These are phyloP conservation scores for Xenosphaeropsis pyriputrescens DNA, from an alignment of 2,329 filamentous ascomycete genomes.

Conservation along the genomic window DNA sequence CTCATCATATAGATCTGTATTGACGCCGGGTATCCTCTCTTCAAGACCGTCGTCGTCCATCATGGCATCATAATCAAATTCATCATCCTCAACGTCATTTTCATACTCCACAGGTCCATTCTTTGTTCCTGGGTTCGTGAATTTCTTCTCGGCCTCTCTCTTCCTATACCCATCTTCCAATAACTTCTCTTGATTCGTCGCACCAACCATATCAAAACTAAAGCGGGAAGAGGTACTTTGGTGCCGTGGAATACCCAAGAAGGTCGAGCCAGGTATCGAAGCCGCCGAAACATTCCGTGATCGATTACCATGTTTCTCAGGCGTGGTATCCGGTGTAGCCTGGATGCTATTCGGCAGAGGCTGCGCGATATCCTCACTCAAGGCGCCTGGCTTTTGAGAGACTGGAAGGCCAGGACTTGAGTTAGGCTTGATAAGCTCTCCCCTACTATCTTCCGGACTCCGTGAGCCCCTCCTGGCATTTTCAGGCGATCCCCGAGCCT, in stretches of 20 bases:
- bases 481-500: slow-evolving; percentile 8
- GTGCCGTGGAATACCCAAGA: slow-evolving; percentile 40
- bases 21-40: slow-evolving; percentile 47
- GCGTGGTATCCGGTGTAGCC: slow-evolving; percentile 9
- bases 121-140: slow-evolving; percentile 18
- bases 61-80: slow-evolving; percentile 47
- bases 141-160: slow-evolving; percentile 46
- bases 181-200: slow-evolving; percentile 50
- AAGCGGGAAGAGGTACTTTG: slow-evolving; percentile 68
- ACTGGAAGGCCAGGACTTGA: slow-evolving; percentile 11
- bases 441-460: slow-evolving; percentile 5
- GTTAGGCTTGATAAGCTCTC: slow-evolving; percentile 4
- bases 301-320: slow-evolving; percentile 15
- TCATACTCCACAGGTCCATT: slow-evolving; percentile 24
- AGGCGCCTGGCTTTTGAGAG: slow-evolving; percentile 9
- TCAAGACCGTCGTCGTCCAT: slow-evolving; percentile 53
- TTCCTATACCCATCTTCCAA: slow-evolving; percentile 61
- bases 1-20: slow-evolving; percentile 24
- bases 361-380: neutral
- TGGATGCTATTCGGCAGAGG: neutral
- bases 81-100: slow-evolving; percentile 34
- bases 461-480: slow-evolving; percentile 1
- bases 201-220: slow-evolving; percentile 67
- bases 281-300: slow-evolving; percentile 36
- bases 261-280: slow-evolving; percentile 26